These are phyloP conservation scores for Coniferiporia weirii DNA, from an alignment of 1,284 basidiomycete genomes.

Conservation along the genomic window DNA sequence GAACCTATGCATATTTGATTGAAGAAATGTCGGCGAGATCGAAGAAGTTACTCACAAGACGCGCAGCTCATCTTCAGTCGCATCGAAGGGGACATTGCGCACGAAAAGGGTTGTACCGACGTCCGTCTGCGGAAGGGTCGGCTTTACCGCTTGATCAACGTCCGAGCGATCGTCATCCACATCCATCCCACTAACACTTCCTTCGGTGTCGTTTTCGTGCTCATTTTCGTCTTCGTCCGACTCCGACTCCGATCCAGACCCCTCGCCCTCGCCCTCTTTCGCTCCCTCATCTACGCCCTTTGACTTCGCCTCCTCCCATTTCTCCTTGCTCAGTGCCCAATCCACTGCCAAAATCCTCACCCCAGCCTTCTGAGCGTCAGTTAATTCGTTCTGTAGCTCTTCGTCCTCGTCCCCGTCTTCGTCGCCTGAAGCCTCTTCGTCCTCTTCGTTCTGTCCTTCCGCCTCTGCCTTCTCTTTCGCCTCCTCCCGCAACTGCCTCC, in stretches of 20 bases:
- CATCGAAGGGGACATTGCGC: slow-evolving; percentile 89
- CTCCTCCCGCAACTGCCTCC: slow-evolving; percentile 37
- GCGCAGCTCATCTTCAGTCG: slow-evolving; percentile 86
- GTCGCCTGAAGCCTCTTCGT: slow-evolving; percentile 32
- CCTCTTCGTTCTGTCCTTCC: slow-evolving; percentile 32
- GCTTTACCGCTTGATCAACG: slow-evolving; percentile 55
- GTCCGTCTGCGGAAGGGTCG: slow-evolving; percentile 73
- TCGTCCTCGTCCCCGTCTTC: slow-evolving; percentile 33
- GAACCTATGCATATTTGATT: slow-evolving; percentile 51
- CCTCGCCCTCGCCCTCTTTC: slow-evolving; percentile 33
- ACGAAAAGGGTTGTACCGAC: slow-evolving; percentile 91
- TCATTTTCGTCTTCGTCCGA: slow-evolving; percentile 23
- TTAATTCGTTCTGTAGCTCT: slow-evolving; percentile 35
- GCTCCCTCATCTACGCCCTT: slow-evolving; percentile 32
- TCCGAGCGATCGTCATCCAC: slow-evolving; percentile 39
- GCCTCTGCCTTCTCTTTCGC: slow-evolving; percentile 36
- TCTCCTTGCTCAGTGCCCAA: slow-evolving; percentile 93
- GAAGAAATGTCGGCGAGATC: slow-evolving; percentile 4
- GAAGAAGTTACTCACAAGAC: slow-evolving; percentile 51
- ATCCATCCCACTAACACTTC: slow-evolving; percentile 26
- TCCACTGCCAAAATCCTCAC: slow-evolving; percentile 82
- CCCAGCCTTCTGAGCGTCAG: slow-evolving; percentile 30
- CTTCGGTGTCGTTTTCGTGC: slow-evolving; percentile 30
- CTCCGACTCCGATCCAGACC: slow-evolving; percentile 21
- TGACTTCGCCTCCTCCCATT: slow-evolving; percentile 79